Base-by-base conservation (phyloP, 1,139 yeast species). In the Magnusiomyces ingens region DNA sequence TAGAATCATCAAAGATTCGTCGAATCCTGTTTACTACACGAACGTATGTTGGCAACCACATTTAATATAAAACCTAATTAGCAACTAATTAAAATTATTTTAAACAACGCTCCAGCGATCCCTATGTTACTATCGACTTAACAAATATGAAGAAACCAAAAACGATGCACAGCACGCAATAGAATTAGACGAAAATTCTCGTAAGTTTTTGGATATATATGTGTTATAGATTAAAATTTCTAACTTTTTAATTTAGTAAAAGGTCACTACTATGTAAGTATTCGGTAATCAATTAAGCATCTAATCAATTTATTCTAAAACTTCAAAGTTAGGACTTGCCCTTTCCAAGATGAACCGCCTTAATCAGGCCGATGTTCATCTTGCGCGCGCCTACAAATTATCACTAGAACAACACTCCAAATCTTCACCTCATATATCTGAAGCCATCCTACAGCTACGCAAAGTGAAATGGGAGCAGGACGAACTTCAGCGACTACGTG, bases 151-250 rank as follows among this genome's bases (percentile, higher is more conserved):
- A 38, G 62, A 62, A 13, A 63, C 65, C 8, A 59, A 62, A 12
- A 62, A 58, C 1, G 76, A 73, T 56, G 67, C 72, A 50, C 58
- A 62, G n/a, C 55, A 56, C 29, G 73, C 75, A 2, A 49, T 73
- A 26, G 66, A 64, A 21, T 52, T 67, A n/a, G 69, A 69, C 44
- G 55, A 59, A 5, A 57, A 52, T 8, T 57, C 61, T n/a, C 53
- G 58, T 55, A 51, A 48, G 62, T 52, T 19, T 26, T 26, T 4
- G 21, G 2, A 43, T 22, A n/a, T 11, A 17, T 2, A n/a, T 41
- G 11, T 21, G 3, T 5, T 17, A 21, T 6, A 32, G 13, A n/a
- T 50, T 49, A 29, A 35, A 51, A 46, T 17, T 19, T 42, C 41
- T 47, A 26, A 43, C 55, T 29, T 43, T 26, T 26, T 8, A 38